A percentile compares a stretch with the other conserved stretches of the same genome.
Conservation (phyloP, 176 grass and related monocot genomes). For the Ensete glaucum region DNA sequence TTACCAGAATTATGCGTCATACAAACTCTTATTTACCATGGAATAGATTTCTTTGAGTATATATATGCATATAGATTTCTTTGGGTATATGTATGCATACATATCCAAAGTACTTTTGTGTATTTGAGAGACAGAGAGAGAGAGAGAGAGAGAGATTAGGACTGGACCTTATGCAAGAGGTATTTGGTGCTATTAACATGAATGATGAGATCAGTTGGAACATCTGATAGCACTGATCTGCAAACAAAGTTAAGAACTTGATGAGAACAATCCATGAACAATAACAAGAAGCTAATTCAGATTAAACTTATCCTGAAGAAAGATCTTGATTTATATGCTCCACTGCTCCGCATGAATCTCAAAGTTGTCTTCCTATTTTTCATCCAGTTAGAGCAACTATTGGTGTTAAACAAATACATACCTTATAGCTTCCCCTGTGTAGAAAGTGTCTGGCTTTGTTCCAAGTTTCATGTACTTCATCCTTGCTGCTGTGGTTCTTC, state of each 20-base stretch:
- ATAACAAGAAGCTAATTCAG: neutral
- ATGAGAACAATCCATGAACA: neutral
- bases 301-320: neutral
- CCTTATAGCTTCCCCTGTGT: slow-evolving; percentile 77
- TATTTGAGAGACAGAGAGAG: neutral
- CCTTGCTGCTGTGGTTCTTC: slow-evolving; percentile 11
- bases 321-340: no score
- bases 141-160: neutral
- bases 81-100: neutral
- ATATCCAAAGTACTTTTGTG: neutral
- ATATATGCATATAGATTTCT: no score
- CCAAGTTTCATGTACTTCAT: slow-evolving; percentile 99
- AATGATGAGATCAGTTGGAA: slow-evolving; percentile 83
- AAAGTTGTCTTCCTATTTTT: no score
- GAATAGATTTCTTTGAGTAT: no score
- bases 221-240: slow-evolving; percentile 82
- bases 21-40: no score
- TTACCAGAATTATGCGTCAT: no score
- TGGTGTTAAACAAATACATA: slow-evolving; percentile 22
- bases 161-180: slow-evolving; percentile 75
- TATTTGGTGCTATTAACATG: slow-evolving; percentile 87
- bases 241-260: neutral
- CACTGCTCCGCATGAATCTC: neutral
- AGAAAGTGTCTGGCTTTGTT: slow-evolving; percentile 86
- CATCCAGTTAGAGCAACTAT: neutral